Evolutionary conservation across 106 monocot genomes (phyloP), one percentile per base, ranked within the genome.

Genomic region (Apostasia ramifera): DNA sequence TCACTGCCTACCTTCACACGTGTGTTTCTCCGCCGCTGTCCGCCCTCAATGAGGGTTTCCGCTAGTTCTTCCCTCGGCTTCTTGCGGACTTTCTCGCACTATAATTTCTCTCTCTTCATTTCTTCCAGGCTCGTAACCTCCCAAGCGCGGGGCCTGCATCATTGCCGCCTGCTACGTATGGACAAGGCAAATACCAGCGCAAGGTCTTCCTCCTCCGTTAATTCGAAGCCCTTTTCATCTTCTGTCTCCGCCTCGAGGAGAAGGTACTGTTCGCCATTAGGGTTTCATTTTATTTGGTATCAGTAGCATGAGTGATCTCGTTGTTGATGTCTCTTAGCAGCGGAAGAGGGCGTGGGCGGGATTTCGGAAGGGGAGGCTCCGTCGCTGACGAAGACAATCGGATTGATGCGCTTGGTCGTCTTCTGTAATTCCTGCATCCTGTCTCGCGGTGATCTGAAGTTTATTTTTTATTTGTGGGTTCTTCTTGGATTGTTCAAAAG

Each of bases 391-490:
- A 47, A 0, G 55, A 56, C 53, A 71, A 79, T 57, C 56, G 83
- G 39, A 85, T 88, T n/a, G 84, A 77, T 55, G 81, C 88, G 37
- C 88, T 88, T 48, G 88, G 88, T 6, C 73, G 88, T 6, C 76
- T 88, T 50, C 40, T 88, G 88, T 88, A 81, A 60, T 69, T 61
- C 13, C 1, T 15, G 53, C 43, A 2, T 67, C 67, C 14, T 41
- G 3, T 52, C 44, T 64, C 6, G 1, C 15, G 9, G 2, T 41
- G 13, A 44, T 59, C 12, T 10, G 37, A 63, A 13, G 5, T 7
- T 45, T 49, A 52, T 52, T 9, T 56, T 44, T 26, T 11, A 44
- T 55, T 59, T 9, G 42, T 26, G 9, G 70, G 40, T 5, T 40
- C 37, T 42, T 55, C 37, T 44, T 42, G 55, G 56, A 0, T 39